A percentile compares a stretch with the other conserved stretches of the same genome.
Evolutionary conservation across 169 alveolate genomes (phyloP).

Genomic region (Plasmodium vivax): DNA sequence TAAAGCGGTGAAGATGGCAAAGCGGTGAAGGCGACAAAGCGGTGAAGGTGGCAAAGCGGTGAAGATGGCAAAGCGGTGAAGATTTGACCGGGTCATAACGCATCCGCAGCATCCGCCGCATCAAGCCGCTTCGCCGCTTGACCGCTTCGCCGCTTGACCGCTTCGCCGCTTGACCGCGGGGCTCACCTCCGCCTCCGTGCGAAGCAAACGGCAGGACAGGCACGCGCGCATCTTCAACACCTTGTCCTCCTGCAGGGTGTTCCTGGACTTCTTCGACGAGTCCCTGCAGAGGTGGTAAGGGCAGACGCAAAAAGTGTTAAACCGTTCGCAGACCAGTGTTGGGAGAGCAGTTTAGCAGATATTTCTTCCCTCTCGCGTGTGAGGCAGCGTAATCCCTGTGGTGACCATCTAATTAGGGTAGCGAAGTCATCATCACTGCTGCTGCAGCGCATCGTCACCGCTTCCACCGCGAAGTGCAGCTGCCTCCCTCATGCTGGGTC

Average conservation of each 20-base stretch:
- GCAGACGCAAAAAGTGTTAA: not conserved
- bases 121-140: not conserved
- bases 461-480: not conserved
- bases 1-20: not conserved
- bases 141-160: not conserved
- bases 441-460: not conserved
- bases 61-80: not conserved
- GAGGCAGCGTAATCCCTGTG: not conserved
- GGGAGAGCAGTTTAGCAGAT: not conserved
- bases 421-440: not conserved
- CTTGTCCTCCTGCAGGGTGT: constrained; percentile 22
- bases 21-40: too few relatives aligned
- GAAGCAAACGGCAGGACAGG: constrained; percentile 85
- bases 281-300: not conserved
- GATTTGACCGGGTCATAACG: not conserved
- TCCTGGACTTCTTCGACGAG: constrained; percentile 24
- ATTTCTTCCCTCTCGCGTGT: not conserved
- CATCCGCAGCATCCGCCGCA: not conserved
- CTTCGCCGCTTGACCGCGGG: too few relatives aligned
- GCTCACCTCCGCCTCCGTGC: constrained; percentile 87
- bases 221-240: constrained; percentile 87
- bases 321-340: not conserved
- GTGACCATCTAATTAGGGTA: not conserved
- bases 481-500: not conserved
- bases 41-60: too few relatives aligned